Percentiles rank a stretch among this genome's conserved stretches.
These are phyloP conservation scores for Trichoderma arundinaceum DNA, from an alignment of 2,329 filamentous ascomycete species.

Conservation along the genomic window DNA sequence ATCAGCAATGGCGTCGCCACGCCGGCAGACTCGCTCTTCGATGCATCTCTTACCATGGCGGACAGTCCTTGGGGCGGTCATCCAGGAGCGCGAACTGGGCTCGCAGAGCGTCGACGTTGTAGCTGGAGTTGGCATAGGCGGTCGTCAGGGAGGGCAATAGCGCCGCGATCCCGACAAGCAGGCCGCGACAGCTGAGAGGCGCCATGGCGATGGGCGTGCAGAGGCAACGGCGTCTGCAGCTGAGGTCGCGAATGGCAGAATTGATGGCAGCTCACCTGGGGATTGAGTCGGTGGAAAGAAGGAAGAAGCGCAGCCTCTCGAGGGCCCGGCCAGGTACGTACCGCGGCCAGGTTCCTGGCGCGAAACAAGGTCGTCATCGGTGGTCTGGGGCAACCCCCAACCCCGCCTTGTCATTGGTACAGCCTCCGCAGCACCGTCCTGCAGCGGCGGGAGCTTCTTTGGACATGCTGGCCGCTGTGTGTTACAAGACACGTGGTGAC, in stretches of 20 bases:
- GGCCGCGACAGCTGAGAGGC: constrained; percentile 45
- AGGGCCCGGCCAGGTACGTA: constrained; percentile 19
- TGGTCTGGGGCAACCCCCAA: constrained; percentile 30
- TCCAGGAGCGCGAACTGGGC: constrained; percentile 73
- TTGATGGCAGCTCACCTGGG: neutral
- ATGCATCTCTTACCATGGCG: constrained; percentile 66
- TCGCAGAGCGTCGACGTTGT: constrained; percentile 64
- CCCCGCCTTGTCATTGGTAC: constrained; percentile 28
- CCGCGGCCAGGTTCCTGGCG: constrained; percentile 29
- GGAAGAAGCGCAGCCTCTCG: neutral
- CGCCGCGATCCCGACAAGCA: constrained; percentile 49
- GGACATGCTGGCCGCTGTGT: neutral
- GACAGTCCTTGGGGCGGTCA: constrained; percentile 76
- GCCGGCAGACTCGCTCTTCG: neutral
- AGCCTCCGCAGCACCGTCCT: constrained; percentile 1
- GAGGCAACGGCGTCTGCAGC: constrained; percentile 33
- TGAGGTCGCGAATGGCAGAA: constrained; percentile 14
- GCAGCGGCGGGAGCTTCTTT: constrained; percentile 22
- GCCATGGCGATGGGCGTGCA: constrained; percentile 47
- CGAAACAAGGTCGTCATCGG: constrained; percentile 30
- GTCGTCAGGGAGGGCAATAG: constrained; percentile 49
- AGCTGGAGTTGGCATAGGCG: constrained; percentile 59
- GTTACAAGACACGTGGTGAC: constrained; percentile 25
- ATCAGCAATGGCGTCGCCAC: constrained; percentile 28
- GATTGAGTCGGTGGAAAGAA: constrained; percentile 17